These are phyloP conservation scores for Drechslerella coelobrocha DNA, from an alignment of 2,329 filamentous ascomycete species.

Conservation along the genomic window DNA sequence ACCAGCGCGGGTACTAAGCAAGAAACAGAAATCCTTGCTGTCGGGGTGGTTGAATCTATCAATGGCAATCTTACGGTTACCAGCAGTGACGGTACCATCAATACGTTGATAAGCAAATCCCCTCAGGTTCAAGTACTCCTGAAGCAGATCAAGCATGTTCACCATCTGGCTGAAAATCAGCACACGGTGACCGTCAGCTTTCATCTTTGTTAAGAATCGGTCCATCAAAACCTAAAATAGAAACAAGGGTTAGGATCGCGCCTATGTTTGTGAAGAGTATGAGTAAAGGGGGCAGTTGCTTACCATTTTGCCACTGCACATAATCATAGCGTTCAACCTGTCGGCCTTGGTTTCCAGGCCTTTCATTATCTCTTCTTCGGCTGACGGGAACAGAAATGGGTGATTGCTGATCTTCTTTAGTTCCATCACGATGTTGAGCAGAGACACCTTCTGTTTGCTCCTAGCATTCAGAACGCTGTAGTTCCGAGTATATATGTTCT, in stretches of 20 bases:
- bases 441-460: constrained; percentile 81
- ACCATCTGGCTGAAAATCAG: constrained; percentile 99
- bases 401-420: constrained; percentile 99
- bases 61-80: constrained; percentile 87
- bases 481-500: constrained; percentile 96
- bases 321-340: constrained; percentile 88
- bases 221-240: constrained; percentile 69
- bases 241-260: constrained; percentile 13
- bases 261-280: too few relatives aligned
- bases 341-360: constrained; percentile 85
- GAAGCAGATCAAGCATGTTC: constrained; percentile 94
- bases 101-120: constrained; percentile 95
- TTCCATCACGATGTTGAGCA: constrained; percentile 99
- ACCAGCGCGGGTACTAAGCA: constrained; percentile 92
- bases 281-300: not conserved
- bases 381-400: constrained; percentile 95
- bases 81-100: constrained; percentile 91
- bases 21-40: constrained; percentile 94
- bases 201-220: constrained; percentile 90
- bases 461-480: constrained; percentile 93
- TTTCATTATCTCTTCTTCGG: constrained; percentile 84
- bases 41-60: constrained; percentile 98
- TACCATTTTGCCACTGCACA: constrained; percentile 99
- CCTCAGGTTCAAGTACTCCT: constrained; percentile 88
- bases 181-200: constrained; percentile 90